These are phyloP conservation scores for Diaporthe citrichinensis DNA, from an alignment of 2,329 filamentous ascomycete genomes.

Conservation along the genomic window DNA sequence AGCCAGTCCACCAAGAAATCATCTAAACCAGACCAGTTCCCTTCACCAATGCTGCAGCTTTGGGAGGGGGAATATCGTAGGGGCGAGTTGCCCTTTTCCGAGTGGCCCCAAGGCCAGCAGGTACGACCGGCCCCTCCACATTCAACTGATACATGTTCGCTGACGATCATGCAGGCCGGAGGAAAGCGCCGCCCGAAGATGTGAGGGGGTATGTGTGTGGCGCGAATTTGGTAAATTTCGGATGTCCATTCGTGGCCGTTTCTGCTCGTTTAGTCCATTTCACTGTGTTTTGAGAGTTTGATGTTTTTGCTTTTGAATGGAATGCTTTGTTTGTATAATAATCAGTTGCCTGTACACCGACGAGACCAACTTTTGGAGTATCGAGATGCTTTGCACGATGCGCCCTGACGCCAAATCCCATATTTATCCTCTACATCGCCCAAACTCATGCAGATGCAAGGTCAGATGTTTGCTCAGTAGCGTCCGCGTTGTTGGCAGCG, in stretches of 20 bases:
- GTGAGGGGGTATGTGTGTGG: background rate
- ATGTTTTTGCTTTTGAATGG: background rate
- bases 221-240: background rate
- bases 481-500: conserved; percentile 68
- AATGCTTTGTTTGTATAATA: conserved; percentile 4
- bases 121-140: background rate
- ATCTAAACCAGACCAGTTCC: background rate
- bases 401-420: conserved; percentile 35
- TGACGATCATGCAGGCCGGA: conserved; percentile 28
- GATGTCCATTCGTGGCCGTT: conserved; percentile 5
- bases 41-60: conserved; percentile 40
- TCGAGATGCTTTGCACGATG: conserved; percentile 40
- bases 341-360: conserved; percentile 3
- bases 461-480: conserved; percentile 57
- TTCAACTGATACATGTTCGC: background rate
- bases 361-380: conserved; percentile 25
- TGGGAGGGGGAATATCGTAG: conserved; percentile 35
- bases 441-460: conserved; percentile 14
- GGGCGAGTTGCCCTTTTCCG: conserved; percentile 29
- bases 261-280: conserved; percentile 26
- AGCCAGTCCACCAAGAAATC: conserved; percentile 1
- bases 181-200: conserved; percentile 5
- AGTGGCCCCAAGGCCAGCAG: conserved; percentile 27
- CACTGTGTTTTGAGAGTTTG: conserved; percentile 33
- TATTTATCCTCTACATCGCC: background rate